phyloP scores from a whole-genome alignment of 2,329 filamentous ascomycete species.

The Ploettnerulaceae sp. region DNA sequence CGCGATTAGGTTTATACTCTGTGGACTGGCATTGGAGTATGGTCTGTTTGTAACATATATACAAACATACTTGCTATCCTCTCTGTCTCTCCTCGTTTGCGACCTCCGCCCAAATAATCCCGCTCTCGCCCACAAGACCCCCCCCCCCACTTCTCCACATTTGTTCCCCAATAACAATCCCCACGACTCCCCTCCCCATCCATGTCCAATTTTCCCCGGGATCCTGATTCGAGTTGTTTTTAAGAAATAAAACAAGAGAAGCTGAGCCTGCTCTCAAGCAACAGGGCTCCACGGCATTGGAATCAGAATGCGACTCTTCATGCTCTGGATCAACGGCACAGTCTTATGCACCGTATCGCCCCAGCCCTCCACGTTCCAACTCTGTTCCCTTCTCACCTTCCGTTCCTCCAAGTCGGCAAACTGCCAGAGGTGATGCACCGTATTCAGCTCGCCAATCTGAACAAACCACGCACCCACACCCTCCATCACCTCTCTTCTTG shows the following conservation, averaged over 20 bases:
- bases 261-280: constrained; percentile 40
- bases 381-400: constrained; percentile 84
- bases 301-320: constrained; percentile 91
- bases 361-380: constrained; percentile 94
- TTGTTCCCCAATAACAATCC: too few relatives aligned
- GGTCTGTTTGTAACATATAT: too few relatives aligned
- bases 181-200: background rate
- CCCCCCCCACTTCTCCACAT: too few relatives aligned
- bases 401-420: constrained; percentile 96
- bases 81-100: too few relatives aligned
- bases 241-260: too few relatives aligned
- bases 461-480: constrained; percentile 98
- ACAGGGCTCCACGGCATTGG: constrained; percentile 97
- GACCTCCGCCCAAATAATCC: too few relatives aligned
- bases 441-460: constrained; percentile 95
- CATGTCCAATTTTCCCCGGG: background rate
- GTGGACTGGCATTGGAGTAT: too few relatives aligned
- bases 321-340: constrained; percentile 90
- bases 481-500: constrained; percentile 94
- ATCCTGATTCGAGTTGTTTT: background rate
- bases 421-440: constrained; percentile 97
- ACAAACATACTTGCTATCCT: too few relatives aligned
- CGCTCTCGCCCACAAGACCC: too few relatives aligned
- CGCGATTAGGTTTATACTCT: too few relatives aligned
- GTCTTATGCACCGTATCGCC: constrained; percentile 97